phyloP scores from a whole-genome alignment of 176 grass and related monocot species.

The Luzula sylvatica region DNA sequence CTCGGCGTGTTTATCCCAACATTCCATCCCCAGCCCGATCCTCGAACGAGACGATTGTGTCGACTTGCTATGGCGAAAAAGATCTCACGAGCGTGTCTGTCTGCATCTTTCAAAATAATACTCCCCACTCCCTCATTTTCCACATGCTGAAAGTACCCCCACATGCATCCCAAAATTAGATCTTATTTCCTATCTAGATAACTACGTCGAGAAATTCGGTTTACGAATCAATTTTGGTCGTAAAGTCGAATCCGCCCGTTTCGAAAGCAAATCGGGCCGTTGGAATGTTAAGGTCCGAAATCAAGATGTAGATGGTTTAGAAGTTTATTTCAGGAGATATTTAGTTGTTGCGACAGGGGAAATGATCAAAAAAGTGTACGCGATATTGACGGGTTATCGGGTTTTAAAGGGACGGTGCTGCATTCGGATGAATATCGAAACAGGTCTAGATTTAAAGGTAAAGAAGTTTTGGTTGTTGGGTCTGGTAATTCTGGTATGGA shows the following conservation, averaged over 20 bases:
- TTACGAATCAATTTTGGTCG: not conserved
- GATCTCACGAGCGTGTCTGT: slow-evolving; percentile 30
- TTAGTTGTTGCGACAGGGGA: slow-evolving; percentile 27
- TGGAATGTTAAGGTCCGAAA: not conserved
- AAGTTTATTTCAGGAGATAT: slow-evolving; percentile 9
- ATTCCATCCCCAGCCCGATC: slow-evolving; percentile 4
- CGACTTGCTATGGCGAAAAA: slow-evolving; percentile 24
- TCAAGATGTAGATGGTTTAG: not conserved
- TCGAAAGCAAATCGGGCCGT: not conserved
- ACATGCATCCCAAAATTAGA: slow-evolving; percentile 21
- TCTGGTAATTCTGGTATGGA: too few relatives aligned
- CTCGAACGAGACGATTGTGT: slow-evolving; percentile 24
- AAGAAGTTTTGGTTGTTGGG: slow-evolving; percentile 18
- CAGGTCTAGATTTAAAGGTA: slow-evolving; percentile 1
- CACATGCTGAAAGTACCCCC: slow-evolving; percentile 12
- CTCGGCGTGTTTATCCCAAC: slow-evolving; percentile 4
- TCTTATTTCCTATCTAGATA: slow-evolving; percentile 21
- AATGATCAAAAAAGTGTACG: slow-evolving; percentile 20
- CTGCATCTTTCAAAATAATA: slow-evolving; percentile 27
- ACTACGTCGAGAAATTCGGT: slow-evolving; percentile 10
- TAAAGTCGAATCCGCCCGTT: slow-evolving; percentile 12
- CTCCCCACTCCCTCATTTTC: slow-evolving; percentile 27
- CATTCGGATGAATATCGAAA: slow-evolving; percentile 22
- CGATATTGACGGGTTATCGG: not conserved
- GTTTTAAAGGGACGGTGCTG: slow-evolving; percentile 7